Base-by-base conservation (phyloP, 2,329 filamentous ascomycete species). In the Cercospora zeae-maydis region DNA sequence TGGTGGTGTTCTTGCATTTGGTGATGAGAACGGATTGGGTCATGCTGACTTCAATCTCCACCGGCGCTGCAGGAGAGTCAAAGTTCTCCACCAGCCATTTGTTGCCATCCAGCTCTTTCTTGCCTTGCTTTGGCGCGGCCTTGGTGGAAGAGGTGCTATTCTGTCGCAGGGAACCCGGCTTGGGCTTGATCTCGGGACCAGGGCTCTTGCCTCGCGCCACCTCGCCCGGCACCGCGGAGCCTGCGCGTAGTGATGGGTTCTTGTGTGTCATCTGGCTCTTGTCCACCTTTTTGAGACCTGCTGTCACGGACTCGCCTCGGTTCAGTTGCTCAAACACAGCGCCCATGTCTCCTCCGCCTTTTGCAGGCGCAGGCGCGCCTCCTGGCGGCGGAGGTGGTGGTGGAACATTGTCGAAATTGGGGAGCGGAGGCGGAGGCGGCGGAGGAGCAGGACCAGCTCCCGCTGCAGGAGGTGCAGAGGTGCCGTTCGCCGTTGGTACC, bases 71-170 rank as follows among this genome's bases (percentile, higher is more conserved):
- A 58, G 81, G 79, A 64, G 88, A 91, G 57, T 99, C 95, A 73
- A 87, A 98, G 80, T 99, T 95, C 83, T 98, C 95, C 72, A 99
- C 86, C 62, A 89, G 86, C 95, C 95, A 99, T 78, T 98, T 98
- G 78, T 92, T 97, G 52, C 80, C 81, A 59, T 82, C 81, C 34
- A 82, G 74, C 70, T 81, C 79, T 70, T 81, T 82, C 72, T 78
- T 80, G 63, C 73, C 70, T 19, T 67, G 69, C 55, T 67, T 69
- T 10, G 51, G 58, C n/a, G 58, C 49, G 10, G 70, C 39, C 3
- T 64, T 60, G 11, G 66, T 59, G 3, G 66, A 66, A 13, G 71
- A 58, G 10, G 69, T 67, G 61, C 68, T 71, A 74, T 80, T 81
- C 27, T 79, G 78, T 42, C 79, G 78, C 78, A 82, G 79, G 64